Conservation (phyloP, 768 basidiomycete species). For the Boletellus ananiceps region DNA sequence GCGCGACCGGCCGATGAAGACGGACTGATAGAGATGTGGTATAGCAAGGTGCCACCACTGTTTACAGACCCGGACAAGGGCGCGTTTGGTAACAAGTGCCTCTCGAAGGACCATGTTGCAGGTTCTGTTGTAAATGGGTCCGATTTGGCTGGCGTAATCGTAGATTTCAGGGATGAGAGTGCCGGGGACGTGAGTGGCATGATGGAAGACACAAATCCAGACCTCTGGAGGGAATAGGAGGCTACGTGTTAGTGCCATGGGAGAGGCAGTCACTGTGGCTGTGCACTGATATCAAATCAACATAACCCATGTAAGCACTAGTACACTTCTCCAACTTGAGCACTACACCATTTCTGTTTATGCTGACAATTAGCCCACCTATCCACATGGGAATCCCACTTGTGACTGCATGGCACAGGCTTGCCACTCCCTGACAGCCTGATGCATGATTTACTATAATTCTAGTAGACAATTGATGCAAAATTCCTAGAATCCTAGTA, state of each 20-base stretch:
- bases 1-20: slow-evolving; percentile 18
- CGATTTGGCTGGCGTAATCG: slow-evolving; percentile 7
- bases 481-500: too few species aligned
- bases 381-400: too few species aligned
- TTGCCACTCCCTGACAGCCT: too few species aligned
- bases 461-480: too few species aligned
- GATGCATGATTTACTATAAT: too few species aligned
- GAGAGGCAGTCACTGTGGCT: too few species aligned
- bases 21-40: slow-evolving; percentile 21
- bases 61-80: slow-evolving; percentile 28
- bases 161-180: slow-evolving; percentile 24
- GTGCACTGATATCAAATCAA: too few species aligned
- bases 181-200: slow-evolving; percentile 18
- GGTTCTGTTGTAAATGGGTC: slow-evolving; percentile 2
- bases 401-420: too few species aligned
- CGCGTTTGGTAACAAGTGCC: slow-evolving; percentile 23
- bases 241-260: background rate
- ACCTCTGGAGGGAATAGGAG: slow-evolving; percentile 19
- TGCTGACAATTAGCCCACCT: too few species aligned
- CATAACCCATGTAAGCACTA: too few species aligned
- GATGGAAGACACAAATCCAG: slow-evolving; percentile 22
- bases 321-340: too few species aligned
- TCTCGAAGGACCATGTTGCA: slow-evolving; percentile 8
- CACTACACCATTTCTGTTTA: too few species aligned
- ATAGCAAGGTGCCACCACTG: slow-evolving; percentile 26